Base-by-base conservation (phyloP, 2,329 filamentous ascomycete genomes). In the Penicillium frequentans region DNA sequence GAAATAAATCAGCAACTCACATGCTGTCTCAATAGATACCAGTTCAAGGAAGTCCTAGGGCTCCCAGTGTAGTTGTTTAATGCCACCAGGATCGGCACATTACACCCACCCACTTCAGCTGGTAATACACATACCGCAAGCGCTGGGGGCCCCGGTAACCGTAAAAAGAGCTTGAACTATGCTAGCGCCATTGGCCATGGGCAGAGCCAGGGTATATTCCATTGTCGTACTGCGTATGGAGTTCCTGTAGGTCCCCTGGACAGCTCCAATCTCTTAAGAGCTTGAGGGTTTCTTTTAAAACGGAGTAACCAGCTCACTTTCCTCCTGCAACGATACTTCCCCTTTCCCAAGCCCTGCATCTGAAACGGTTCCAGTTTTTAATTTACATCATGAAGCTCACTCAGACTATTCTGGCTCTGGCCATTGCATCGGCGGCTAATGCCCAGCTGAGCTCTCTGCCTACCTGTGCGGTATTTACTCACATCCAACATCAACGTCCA, bases 341-440 rank as follows among this genome's bases (percentile, higher is more conserved):
- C 6, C 26, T 23, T 7, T 37, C 21, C 23, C 29, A 11, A 35
- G 3, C 14, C 14, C 16, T 37, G 16, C 33, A 24, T 42, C 39
- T 37, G n/a, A 19, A 23, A 45, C 44, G 21, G 13, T 26, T 29
- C 31, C 39, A 42, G 48, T 58, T 49, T 43, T 42, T 59, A 49
- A 55, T 33, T 43, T 14, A 39, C 49, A 75, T 47, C 39, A 84
- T 84, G 82, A 83, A 81, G 75, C 58, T 75, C 60, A 70, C 80
- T 56, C 64, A 81, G 65, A 71, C 83, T 62, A 70, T 79, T 59
- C 72, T 85, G 65, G 79, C 83, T 64, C 73, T 85, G 48, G 78
- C 82, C 64, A 79, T 50, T 23, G 16, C 39, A 19, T 42, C 35
- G 23, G 35, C 10, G 5, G 48, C 35, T 10, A 39, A 16, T 19